Conservation (phyloP, 2,329 filamentous ascomycete genomes). For the Aspergillus calidoustus region DNA sequence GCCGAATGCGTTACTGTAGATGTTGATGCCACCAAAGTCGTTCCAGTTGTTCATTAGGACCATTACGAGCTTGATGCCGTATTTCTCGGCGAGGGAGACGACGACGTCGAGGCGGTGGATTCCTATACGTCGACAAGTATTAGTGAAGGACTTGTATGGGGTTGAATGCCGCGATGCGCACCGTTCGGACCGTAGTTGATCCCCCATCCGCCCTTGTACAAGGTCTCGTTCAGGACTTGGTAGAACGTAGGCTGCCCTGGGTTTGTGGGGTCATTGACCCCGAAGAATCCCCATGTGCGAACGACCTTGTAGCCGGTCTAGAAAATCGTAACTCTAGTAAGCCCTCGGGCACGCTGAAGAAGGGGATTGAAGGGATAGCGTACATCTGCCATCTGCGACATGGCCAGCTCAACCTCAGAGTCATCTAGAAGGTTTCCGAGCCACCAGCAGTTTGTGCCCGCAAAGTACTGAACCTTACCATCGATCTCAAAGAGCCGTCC, state of each 20-base stretch:
- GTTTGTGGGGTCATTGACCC: conserved; percentile 9
- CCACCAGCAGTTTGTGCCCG: conserved; percentile 14
- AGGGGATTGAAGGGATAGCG: not conserved
- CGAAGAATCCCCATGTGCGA: conserved; percentile 15
- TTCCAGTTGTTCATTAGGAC: conserved; percentile 67
- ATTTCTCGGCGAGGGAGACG: conserved; percentile 61
- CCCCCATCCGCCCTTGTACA: conserved; percentile 10
- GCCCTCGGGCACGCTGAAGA: too few relatives aligned
- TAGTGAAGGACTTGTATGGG: not conserved
- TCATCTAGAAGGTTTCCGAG: conserved; percentile 9
- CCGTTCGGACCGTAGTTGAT: conserved; percentile 15
- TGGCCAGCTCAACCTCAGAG: conserved; percentile 4
- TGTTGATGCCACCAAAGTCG: conserved; percentile 67
- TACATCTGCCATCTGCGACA: conserved; percentile 14
- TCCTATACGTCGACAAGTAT: not conserved
- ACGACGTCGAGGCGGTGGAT: conserved; percentile 65
- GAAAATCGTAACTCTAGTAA: too few relatives aligned
- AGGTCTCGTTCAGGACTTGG: conserved; percentile 9
- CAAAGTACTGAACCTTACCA: conserved; percentile 16
- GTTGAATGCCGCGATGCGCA: not conserved
- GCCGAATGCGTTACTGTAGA: conserved; percentile 61
- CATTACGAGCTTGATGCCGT: conserved; percentile 64
- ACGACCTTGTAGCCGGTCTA: conserved; percentile 15
- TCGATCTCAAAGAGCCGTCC: conserved; percentile 12
- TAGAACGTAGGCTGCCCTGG: conserved; percentile 6